Evolutionary conservation across 2,329 filamentous ascomycete species (phyloP), one percentile per base, ranked within the genome.

Genomic region (Penicillium sp.): DNA sequence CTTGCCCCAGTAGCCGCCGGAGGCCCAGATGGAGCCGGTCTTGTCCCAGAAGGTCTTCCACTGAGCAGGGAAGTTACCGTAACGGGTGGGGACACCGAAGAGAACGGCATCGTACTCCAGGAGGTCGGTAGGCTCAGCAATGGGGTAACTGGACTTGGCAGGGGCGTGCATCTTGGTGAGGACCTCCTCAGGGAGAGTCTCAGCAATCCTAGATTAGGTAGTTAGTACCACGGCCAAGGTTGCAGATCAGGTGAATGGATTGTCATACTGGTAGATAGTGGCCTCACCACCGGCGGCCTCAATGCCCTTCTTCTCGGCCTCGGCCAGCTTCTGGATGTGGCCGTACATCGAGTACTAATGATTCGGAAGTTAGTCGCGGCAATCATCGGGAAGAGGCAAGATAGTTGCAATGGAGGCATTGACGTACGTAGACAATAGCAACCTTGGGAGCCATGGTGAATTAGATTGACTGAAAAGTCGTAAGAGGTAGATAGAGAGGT

Each of bases 11-110:
- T 86, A 93, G 70, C 83, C 88, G 65, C 94, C 94, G 15, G 81
- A 78, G 64, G 85, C 81, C 95, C 95, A 98, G 79, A 95, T 91
- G 70, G 86, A 84, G 74, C 94, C 94, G 26, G 92, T 93, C 81
- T 87, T 86, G 84, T 99, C 95, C 91, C 93, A 96, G 77, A 83
- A 83, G 58, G 78, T 80, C 85, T 95, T 97, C 91, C 91, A 97
- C 83, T 99, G 95, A 19, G 90, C 91, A 53, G 94, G 93, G 86
- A 97, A 97, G 88, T 96, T 98, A 73, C 95, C 95, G 83, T 92
- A 99, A 70, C 95, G 88, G 56, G 95, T 99, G 63, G 95, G 95
- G 78, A 98, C 95, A 69, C 95, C 95, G 73, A 98, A 86, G 67
- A 99, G 89, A 83, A 97, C 89, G 69, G 84, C 95, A 75, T 98